A percentile compares a stretch with the other conserved stretches of the same genome.
Conservation (phyloP, 1,139 yeast genomes). For the Nakaseomyces bracarensis region DNA sequence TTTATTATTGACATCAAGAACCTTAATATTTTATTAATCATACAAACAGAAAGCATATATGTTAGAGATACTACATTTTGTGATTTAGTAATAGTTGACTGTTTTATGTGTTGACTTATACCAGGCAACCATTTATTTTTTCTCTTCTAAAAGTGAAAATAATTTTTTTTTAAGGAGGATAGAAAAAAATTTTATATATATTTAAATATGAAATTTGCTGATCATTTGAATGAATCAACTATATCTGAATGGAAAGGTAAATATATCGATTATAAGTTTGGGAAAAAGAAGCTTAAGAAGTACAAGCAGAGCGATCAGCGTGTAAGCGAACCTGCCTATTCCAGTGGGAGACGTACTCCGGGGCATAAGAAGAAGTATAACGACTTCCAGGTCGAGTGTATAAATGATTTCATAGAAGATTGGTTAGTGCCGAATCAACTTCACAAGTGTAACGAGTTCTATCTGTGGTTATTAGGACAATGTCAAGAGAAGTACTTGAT, state of each 20-base stretch:
- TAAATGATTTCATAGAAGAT: conserved; percentile 27
- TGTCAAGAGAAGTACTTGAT: conserved; percentile 20
- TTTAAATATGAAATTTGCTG: conserved; percentile 66
- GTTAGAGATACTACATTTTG: too few species aligned
- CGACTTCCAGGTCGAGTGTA: conserved; percentile 18
- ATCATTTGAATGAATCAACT: conserved; percentile 47
- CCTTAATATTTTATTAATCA: too few species aligned
- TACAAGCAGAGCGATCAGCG: conserved; percentile 13
- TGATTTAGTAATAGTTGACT: too few species aligned
- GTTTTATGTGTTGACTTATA: too few species aligned
- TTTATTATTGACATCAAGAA: too few species aligned
- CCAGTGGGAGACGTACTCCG: conserved; percentile 4
- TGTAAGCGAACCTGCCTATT: conserved; percentile 8
- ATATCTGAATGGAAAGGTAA: conserved; percentile 86
- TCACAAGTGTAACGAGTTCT: conserved; percentile 30
- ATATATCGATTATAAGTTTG: conserved; percentile 66
- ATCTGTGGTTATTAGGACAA: conserved; percentile 28
- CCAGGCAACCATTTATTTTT: too few species aligned
- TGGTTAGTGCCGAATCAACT: conserved; percentile 29
- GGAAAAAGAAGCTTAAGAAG: conserved; percentile 48
- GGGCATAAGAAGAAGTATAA: conserved; percentile 11
- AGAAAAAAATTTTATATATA: too few species aligned
- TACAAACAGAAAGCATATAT: too few species aligned
- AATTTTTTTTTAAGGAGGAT: too few species aligned
- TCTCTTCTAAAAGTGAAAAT: too few species aligned